Evolutionary conservation across 169 alveolate genomes (phyloP).

Genomic region (Blepharisma undulans): DNA sequence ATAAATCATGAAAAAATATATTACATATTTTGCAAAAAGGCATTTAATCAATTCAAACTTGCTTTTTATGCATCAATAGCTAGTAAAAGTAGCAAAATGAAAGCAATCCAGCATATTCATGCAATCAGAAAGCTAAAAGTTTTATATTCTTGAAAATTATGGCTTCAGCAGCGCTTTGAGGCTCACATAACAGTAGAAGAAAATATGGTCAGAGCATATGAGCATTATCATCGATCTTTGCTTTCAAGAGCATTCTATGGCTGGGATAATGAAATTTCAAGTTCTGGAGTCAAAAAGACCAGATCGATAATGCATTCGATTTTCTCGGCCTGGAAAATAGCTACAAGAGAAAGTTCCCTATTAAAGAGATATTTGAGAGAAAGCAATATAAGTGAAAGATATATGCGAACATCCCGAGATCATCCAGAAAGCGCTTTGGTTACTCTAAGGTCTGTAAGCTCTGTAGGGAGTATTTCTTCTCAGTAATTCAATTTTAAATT

Average conservation of each 20-base stretch:
- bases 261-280: neutral
- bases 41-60: neutral
- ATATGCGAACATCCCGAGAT: neutral
- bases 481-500: neutral
- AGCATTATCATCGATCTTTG: neutral
- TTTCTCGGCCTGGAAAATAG: constrained; percentile 33
- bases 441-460: constrained; percentile 23
- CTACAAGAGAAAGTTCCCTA: constrained; percentile 19
- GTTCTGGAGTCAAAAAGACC: neutral
- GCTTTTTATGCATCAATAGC: neutral
- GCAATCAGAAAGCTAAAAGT: neutral
- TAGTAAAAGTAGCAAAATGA: neutral
- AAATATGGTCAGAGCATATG: neutral
- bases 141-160: neutral
- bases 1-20: neutral
- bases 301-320: neutral
- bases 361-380: constrained; percentile 12
- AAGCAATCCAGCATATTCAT: neutral
- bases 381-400: constrained; percentile 3
- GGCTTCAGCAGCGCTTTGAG: constrained; percentile 17
- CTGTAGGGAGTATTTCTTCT: constrained; percentile 21
- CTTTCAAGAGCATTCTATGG: constrained; percentile 15
- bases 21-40: neutral
- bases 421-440: neutral
- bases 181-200: neutral